These are phyloP conservation scores for Hyparrhenia diplandra DNA, from an alignment of 176 grass and related monocot genomes.

Conservation along the genomic window DNA sequence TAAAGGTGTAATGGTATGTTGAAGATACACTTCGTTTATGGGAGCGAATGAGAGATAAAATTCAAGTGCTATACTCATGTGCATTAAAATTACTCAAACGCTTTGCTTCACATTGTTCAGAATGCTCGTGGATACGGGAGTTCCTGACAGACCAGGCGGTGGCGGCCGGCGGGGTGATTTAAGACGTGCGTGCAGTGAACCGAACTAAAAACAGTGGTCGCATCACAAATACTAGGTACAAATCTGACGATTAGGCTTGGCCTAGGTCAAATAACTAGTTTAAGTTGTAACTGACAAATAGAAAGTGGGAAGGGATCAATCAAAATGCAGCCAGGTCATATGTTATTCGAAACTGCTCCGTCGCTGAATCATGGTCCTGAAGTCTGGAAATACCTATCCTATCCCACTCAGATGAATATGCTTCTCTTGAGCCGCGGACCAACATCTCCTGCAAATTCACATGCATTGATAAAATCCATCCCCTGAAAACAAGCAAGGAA, in stretches of 20 bases:
- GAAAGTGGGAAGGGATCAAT: background rate
- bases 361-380: background rate
- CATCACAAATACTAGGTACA: no score
- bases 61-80: background rate
- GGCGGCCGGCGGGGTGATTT: background rate
- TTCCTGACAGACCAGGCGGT: background rate
- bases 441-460: slow-evolving; percentile 21
- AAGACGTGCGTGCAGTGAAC: background rate
- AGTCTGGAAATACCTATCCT: background rate
- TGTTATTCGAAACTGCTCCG: background rate
- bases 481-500: slow-evolving; percentile 44
- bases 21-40: background rate
- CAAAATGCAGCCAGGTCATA: background rate
- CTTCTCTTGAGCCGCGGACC: slow-evolving; percentile 24
- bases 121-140: background rate
- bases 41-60: background rate
- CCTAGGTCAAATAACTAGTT: no score
- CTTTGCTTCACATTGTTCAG: background rate
- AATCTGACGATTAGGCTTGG: background rate
- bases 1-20: background rate
- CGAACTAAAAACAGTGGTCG: background rate
- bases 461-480: slow-evolving; percentile 14
- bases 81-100: background rate
- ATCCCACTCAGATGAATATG: slow-evolving; percentile 15
- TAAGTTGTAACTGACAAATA: background rate